Evolutionary conservation across 805 yeast genomes (phyloP).

Genomic region (Yamadazyma nakazawae): DNA sequence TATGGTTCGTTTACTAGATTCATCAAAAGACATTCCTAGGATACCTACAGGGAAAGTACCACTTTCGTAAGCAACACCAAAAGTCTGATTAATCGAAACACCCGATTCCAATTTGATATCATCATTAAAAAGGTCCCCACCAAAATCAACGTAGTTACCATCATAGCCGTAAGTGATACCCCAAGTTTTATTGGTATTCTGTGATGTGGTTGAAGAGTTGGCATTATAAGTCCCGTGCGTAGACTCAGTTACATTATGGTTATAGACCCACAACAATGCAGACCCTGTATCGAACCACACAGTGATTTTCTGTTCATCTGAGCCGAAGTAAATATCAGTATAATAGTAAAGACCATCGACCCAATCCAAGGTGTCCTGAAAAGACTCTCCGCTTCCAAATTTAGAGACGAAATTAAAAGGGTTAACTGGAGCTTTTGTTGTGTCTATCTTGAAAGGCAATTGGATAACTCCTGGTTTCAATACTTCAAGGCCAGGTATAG

Average conservation of each 20-base stretch:
- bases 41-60: constrained; percentile 20
- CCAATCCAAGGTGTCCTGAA: neutral
- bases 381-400: neutral
- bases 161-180: constrained; percentile 3
- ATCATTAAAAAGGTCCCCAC: constrained; percentile 1
- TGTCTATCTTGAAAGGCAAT: neutral
- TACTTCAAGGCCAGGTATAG: neutral
- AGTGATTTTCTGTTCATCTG: constrained; percentile 2
- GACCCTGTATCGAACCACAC: constrained; percentile 5
- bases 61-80: constrained; percentile 18
- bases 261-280: constrained; percentile 1
- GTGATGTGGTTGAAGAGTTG: neutral
- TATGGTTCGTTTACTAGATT: constrained; percentile 23
- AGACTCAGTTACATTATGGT: neutral
- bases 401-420: constrained; percentile 1
- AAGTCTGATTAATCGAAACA: constrained; percentile 11
- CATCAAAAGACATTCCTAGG: constrained; percentile 2
- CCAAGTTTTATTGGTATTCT: neutral
- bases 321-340: constrained; percentile 4
- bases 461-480: neutral
- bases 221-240: constrained; percentile 1
- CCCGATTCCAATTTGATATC: neutral
- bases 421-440: neutral
- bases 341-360: constrained; percentile 4
- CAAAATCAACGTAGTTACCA: constrained; percentile 2